Evolutionary conservation across 78 protist genomes (phyloP).

Genomic region (Dictyostelium capitatum): DNA sequence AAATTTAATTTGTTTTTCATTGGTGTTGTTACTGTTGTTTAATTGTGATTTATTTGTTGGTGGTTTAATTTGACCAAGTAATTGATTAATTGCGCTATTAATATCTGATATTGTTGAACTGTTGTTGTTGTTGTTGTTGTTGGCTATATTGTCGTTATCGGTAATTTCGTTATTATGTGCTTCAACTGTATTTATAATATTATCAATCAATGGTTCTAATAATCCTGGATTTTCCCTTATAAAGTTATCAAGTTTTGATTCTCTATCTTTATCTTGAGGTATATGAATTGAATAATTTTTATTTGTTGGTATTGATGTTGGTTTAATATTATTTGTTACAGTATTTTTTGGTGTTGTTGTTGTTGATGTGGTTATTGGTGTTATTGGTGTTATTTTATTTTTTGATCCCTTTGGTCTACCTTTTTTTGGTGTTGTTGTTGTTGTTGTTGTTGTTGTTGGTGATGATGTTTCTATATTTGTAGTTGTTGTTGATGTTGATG

Average conservation of each 20-base stretch:
- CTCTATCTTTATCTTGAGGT: no score
- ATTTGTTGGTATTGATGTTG: not conserved
- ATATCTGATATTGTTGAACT: not conserved
- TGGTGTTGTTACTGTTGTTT: not conserved
- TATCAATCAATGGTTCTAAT: not conserved
- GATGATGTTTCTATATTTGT: not conserved
- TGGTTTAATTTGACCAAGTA: not conserved
- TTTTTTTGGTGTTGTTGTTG: not conserved
- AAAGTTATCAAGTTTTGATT: not conserved
- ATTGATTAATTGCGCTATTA: not conserved
- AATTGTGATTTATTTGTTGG: not conserved
- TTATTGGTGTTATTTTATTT: not conserved
- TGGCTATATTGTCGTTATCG: not conserved
- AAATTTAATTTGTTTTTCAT: not conserved
- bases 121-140: not conserved
- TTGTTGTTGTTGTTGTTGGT: not conserved
- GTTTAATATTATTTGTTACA: not conserved
- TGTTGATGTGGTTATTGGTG: not conserved
- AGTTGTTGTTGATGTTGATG: not conserved
- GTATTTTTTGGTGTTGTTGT: not conserved
- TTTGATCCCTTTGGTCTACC: slow-evolving; percentile 26
- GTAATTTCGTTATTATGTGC: not conserved
- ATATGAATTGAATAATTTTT: no score
- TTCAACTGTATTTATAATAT: not conserved
- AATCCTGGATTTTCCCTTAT: not conserved